Evolutionary conservation across 441 rosid species (phyloP).

Genomic region (Rhodomyrtus psidioides): DNA sequence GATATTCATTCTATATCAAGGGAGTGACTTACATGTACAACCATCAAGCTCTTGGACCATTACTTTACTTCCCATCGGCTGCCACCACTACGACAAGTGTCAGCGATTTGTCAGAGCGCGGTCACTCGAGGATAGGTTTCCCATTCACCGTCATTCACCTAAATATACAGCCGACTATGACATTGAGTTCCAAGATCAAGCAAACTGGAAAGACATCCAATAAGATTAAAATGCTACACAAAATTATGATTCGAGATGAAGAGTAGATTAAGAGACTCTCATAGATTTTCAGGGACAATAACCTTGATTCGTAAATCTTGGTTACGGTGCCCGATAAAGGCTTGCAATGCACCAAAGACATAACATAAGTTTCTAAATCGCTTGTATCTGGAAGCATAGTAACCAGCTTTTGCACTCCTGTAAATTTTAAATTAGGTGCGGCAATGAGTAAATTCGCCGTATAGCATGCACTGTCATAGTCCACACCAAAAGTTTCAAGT

Average conservation of each 20-base stretch:
- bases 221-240: neutral
- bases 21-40: too few species aligned
- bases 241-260: neutral
- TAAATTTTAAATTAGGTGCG: constrained; percentile 10
- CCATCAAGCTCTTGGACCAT: too few species aligned
- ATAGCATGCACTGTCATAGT: constrained; percentile 1
- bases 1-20: too few species aligned
- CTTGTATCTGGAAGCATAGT: constrained; percentile 79
- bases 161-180: neutral
- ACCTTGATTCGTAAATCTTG: constrained; percentile 81
- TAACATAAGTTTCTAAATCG: constrained; percentile 80
- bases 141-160: constrained; percentile 90
- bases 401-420: constrained; percentile 99
- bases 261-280: neutral
- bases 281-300: constrained; percentile 1
- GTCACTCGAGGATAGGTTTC: constrained; percentile 66
- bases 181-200: neutral
- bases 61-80: too few species aligned
- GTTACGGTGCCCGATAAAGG: constrained; percentile 74
- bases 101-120: too few species aligned
- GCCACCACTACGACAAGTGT: too few species aligned
- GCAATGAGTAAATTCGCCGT: constrained; percentile 4
- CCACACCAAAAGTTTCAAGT: constrained; percentile 7
- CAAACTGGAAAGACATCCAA: neutral
- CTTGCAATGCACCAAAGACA: constrained; percentile 85